A percentile compares a stretch with the other conserved stretches of the same genome.
Evolutionary conservation across 192 early-diverging fungal species (phyloP).

Genomic region (Geranomyces variabilis): DNA sequence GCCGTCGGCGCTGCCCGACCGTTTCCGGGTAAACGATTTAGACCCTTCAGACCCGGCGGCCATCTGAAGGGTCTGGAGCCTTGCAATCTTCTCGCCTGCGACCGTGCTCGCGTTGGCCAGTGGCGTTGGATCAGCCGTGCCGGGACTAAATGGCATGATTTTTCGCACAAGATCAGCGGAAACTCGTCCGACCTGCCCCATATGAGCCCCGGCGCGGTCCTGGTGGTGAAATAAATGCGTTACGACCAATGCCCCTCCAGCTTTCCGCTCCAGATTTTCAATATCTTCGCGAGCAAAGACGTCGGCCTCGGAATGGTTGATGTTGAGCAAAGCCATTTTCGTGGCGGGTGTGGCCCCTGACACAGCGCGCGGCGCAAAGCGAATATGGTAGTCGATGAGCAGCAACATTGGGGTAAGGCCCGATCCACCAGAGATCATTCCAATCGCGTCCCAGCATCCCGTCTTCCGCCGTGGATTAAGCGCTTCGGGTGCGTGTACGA

Average conservation of each 20-base stretch:
- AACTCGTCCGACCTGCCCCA: background rate
- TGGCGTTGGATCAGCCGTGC: background rate
- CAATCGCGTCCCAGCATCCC: constrained; percentile 38
- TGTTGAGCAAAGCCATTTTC: constrained; percentile 27
- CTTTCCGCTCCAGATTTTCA: background rate
- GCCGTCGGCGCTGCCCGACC: background rate
- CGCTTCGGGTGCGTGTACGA: constrained; percentile 21
- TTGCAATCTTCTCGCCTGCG: background rate
- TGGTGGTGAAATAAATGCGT: background rate
- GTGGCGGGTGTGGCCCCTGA: constrained; percentile 12
- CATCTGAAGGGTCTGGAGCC: background rate
- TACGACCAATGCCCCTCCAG: background rate
- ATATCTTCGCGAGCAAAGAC: constrained; percentile 29
- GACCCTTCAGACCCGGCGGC: constrained; percentile 3
- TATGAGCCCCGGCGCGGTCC: background rate
- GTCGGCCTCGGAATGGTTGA: constrained; percentile 32
- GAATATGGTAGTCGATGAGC: constrained; percentile 44
- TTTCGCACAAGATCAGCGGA: background rate
- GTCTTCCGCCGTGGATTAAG: constrained; percentile 21
- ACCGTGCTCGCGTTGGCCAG: background rate
- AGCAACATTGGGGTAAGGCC: constrained; percentile 41
- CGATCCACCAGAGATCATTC: constrained; percentile 42
- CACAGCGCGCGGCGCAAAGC: constrained; percentile 22
- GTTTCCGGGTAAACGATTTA: background rate
- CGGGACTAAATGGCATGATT: background rate